phyloP scores from a whole-genome alignment of 2,329 filamentous ascomycete species.

The Monosporascus sp. region DNA sequence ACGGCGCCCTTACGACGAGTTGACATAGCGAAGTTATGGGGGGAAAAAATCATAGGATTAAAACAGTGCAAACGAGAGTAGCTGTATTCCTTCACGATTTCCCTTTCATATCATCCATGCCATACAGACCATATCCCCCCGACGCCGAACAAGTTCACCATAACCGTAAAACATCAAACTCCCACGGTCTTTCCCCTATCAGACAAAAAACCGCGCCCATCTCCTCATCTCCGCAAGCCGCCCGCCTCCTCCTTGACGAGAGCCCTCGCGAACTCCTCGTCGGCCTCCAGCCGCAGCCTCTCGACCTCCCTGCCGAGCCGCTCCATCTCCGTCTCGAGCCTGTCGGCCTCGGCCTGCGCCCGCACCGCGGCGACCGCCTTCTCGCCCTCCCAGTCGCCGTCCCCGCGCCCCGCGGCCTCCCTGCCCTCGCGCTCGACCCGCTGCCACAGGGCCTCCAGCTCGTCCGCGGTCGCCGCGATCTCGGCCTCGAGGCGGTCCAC shows the following conservation, averaged over 20 bases:
- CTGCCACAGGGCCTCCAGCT: constrained; percentile 22
- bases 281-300: constrained; percentile 37
- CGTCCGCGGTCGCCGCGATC: constrained; percentile 24
- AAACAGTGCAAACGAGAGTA: too few relatives aligned
- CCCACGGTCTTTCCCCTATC: constrained; percentile 1
- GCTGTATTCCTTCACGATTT: too few relatives aligned
- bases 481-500: constrained; percentile 31
- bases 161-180: not conserved
- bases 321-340: constrained; percentile 30
- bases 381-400: constrained; percentile 1
- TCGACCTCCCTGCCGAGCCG: constrained; percentile 18
- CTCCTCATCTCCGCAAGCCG: not conserved
- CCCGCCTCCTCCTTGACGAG: constrained; percentile 28
- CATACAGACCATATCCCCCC: too few relatives aligned
- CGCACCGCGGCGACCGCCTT: not conserved
- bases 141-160: too few relatives aligned
- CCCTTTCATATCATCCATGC: too few relatives aligned
- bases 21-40: too few relatives aligned
- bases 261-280: constrained; percentile 43
- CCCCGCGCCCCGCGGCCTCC: constrained; percentile 5
- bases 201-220: not conserved
- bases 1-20: too few relatives aligned
- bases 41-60: too few relatives aligned
- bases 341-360: constrained; percentile 8
- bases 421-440: constrained; percentile 5